Evolutionary conservation across 257 asterid genomes (phyloP), one percentile per base, ranked within the genome.

Genomic region (Ballota nigra): DNA sequence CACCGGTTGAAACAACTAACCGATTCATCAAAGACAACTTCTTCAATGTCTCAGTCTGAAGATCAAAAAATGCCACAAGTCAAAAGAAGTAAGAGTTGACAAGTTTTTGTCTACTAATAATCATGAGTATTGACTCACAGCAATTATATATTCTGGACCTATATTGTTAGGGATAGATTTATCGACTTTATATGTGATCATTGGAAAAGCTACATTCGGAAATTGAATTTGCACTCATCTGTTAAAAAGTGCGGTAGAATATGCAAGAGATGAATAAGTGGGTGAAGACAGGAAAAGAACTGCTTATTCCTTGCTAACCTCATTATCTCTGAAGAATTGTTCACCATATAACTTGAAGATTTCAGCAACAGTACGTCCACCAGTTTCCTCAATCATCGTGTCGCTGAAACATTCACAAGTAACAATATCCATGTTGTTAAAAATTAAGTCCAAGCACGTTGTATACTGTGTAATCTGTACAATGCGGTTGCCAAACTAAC

Each of bases 1-100:
- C 99, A 64, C 97, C 99, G 0, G 97, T 89, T 77, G 98, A 94
- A 80, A 91, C 84, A 77, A 94, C 92, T 72, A 89, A 72, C 36
- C 83, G 84, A 24, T 82, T 91, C 96, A 84, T 88, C 69, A 59
- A 66, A 53, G 98, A 91, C 64, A 91, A 76, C 84, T 88, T 88
- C 63, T 67, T 74, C 79, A 94, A 69, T 36, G 80, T 89, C 82
- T 88, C 89, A 0, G 97, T 89, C 98, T 94, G 51, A 65, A 72
- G 47, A 76, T 53, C 23, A 79, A 66, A 69, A 41, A 38, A 5
- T 26, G 12, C 9, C 22, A 13, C 63, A 19, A 16, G 20, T 36
- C 64, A 66, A 59, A 40, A 26, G 3, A 28, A 31, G 66, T 47
- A 58, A 71, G 26, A 56, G 41, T 12, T n/a, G 56, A 70, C 26